These are phyloP conservation scores for Lenwebbia sp. DNA, from an alignment of 345 rosid genomes.

Conservation along the genomic window DNA sequence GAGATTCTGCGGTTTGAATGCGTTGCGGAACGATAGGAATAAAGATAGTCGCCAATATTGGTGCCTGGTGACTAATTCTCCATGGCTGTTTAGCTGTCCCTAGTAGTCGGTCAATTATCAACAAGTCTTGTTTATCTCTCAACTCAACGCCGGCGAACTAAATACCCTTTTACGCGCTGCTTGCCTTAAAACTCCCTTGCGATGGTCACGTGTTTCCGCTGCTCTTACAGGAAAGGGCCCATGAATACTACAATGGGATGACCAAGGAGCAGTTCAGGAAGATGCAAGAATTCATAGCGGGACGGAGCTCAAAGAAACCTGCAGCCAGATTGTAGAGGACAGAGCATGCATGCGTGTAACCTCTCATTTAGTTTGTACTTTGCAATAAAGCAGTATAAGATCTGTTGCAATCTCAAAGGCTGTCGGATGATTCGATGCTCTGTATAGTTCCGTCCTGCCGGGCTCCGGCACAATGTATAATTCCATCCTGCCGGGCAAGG, in stretches of 20 bases:
- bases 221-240: slow-evolving; percentile 60
- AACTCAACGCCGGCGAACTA: neutral
- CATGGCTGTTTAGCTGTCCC: neutral
- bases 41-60: neutral
- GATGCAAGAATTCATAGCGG: slow-evolving; percentile 89
- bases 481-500: no score
- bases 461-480: no score
- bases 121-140: neutral
- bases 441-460: neutral
- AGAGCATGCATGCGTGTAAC: neutral
- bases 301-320: slow-evolving; percentile 49
- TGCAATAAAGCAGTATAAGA: neutral
- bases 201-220: neutral
- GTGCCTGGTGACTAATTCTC: neutral
- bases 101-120: neutral
- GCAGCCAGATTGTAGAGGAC: slow-evolving; percentile 44
- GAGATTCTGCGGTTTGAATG: neutral
- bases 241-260: slow-evolving; percentile 69
- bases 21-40: neutral
- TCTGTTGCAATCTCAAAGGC: neutral
- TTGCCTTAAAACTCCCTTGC: neutral
- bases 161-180: neutral
- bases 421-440: neutral
- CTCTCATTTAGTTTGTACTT: neutral
- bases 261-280: slow-evolving; percentile 84